phyloP scores from a whole-genome alignment of 139 green algal species.

The Eudorina sp. region DNA sequence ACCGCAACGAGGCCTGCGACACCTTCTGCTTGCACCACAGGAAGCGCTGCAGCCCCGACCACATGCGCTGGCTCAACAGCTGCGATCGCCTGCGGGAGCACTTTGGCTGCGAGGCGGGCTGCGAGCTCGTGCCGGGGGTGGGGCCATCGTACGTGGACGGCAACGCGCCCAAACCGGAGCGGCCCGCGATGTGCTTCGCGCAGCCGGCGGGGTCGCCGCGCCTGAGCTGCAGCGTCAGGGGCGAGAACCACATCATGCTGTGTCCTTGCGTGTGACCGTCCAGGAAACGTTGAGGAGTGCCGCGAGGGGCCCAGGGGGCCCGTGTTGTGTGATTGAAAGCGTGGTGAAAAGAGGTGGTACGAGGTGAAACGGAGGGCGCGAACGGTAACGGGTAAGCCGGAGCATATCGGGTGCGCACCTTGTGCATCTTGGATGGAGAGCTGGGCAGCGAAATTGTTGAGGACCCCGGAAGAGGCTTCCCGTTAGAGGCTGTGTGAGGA shows the following conservation, averaged over 20 bases:
- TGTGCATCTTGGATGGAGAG: too few relatives aligned
- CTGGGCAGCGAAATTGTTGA: too few relatives aligned
- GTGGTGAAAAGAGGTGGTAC: too few relatives aligned
- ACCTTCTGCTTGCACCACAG: slow-evolving; percentile 53
- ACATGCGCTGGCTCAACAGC: slow-evolving; percentile 73
- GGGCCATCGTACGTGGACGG: slow-evolving; percentile 71
- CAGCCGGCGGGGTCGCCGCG: neutral
- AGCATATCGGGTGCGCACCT: too few relatives aligned
- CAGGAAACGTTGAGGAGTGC: too few relatives aligned
- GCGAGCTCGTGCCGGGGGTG: slow-evolving; percentile 33
- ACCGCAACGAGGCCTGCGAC: slow-evolving; percentile 62
- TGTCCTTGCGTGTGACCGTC: slow-evolving; percentile 29
- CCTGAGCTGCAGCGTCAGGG: neutral
- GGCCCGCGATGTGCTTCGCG: slow-evolving; percentile 78
- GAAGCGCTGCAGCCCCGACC: slow-evolving; percentile 58
- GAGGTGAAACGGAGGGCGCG: too few relatives aligned
- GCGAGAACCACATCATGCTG: neutral
- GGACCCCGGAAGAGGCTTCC: too few relatives aligned
- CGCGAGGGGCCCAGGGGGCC: too few relatives aligned
- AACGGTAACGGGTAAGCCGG: too few relatives aligned
- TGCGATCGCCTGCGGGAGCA: slow-evolving; percentile 79
- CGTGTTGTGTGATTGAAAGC: too few relatives aligned
- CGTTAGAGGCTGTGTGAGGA: too few relatives aligned
- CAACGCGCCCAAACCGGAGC: slow-evolving; percentile 73
- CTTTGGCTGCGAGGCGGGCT: slow-evolving; percentile 60